Percentiles rank a stretch among this genome's conserved stretches.
These are phyloP conservation scores for Gracilaria domingensis DNA, from an alignment of 23 red algal genomes.

Conservation along the genomic window DNA sequence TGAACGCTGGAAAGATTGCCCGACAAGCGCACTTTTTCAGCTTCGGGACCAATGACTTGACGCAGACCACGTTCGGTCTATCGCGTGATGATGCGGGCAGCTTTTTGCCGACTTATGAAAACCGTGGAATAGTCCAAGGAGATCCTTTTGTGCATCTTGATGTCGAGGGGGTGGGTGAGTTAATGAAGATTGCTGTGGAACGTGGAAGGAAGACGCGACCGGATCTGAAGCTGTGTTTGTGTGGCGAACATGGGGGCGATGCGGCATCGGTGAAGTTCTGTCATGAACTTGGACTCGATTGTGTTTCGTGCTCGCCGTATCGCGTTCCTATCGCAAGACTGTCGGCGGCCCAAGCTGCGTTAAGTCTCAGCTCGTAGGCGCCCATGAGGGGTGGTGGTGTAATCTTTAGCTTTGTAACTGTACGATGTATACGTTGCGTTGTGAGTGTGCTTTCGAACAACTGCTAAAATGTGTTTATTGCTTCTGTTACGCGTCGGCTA, in stretches of 20 bases:
- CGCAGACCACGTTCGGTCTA: conserved; percentile 65
- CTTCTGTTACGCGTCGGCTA: not conserved
- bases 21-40: conserved; percentile 60
- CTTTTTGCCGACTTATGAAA: conserved; percentile 56
- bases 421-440: not conserved
- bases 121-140: conserved; percentile 37
- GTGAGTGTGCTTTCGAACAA: not conserved
- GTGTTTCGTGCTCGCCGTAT: conserved; percentile 69
- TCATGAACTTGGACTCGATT: conserved; percentile 52
- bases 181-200: conserved; percentile 54
- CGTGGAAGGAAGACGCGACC: conserved; percentile 51
- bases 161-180: conserved; percentile 61
- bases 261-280: conserved; percentile 55
- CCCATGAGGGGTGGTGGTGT: not conserved
- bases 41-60: conserved; percentile 73
- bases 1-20: conserved; percentile 69
- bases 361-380: not conserved
- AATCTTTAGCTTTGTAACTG: not conserved
- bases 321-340: conserved; percentile 59
- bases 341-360: conserved; percentile 54
- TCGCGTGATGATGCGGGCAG: conserved; percentile 71
- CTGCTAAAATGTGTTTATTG: not conserved
- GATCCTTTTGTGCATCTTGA: conserved; percentile 71
- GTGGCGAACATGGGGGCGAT: conserved; percentile 72
- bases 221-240: conserved; percentile 48